Percentiles rank a stretch among this genome's conserved stretches.
These are phyloP conservation scores for Kitagawia praeruptora DNA, from an alignment of 129 eudicot genomes.

Conservation along the genomic window DNA sequence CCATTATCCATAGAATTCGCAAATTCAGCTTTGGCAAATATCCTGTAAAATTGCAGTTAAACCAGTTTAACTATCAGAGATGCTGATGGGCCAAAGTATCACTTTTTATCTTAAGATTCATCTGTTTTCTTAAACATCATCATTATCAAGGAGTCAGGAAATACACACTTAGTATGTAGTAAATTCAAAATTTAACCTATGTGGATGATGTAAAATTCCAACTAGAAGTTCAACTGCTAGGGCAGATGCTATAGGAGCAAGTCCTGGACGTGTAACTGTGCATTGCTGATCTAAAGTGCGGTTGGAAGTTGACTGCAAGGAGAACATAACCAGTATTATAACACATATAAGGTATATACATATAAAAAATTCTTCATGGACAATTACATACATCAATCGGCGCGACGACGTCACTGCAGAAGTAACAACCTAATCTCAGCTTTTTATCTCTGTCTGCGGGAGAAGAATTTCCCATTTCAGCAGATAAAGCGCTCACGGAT, in stretches of 20 bases:
- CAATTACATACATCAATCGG: constrained; percentile 66
- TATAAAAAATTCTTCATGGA: neutral
- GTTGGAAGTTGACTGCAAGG: constrained; percentile 74
- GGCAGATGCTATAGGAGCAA: constrained; percentile 92
- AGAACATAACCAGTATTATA: constrained; percentile 8
- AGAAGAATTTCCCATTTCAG: constrained; percentile 35
- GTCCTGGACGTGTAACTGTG: constrained; percentile 96
- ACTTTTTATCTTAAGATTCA: neutral
- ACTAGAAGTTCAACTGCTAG: constrained; percentile 90
- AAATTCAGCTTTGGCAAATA: constrained; percentile 72
- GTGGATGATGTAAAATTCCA: constrained; percentile 89
- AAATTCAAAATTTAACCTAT: constrained; percentile 34
- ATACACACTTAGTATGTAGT: neutral
- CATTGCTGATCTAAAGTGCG: constrained; percentile 99
- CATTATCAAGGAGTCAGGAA: neutral
- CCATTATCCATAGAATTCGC: constrained; percentile 39
- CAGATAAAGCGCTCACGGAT: constrained; percentile 26
- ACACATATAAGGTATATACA: neutral
- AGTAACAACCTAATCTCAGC: constrained; percentile 79
- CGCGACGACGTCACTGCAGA: constrained; percentile 91
- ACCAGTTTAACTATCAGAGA: neutral
- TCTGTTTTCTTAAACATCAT: neutral
- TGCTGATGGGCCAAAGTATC: neutral
- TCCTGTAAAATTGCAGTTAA: constrained; percentile 32
- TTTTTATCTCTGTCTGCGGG: constrained; percentile 21